Base-by-base conservation (phyloP, 352 stramenopile genomes). In the Globisporangium yorkense region DNA sequence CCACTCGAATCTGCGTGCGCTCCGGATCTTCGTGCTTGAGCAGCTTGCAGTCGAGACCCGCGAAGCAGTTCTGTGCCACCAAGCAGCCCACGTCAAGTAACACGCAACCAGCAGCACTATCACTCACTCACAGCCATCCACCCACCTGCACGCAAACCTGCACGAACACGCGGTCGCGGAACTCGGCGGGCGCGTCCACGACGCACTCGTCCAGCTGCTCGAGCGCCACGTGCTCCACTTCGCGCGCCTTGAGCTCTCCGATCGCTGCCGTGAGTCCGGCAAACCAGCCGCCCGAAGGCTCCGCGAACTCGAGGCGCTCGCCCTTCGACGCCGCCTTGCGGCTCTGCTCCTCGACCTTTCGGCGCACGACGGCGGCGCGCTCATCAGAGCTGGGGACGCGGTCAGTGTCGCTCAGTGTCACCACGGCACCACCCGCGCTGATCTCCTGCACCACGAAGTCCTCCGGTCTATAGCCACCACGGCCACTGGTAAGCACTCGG, bases 371-470 rank as follows among this genome's bases (percentile, higher is more conserved):
- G 2, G 39, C 62, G 2, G 80, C 61, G 3, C 68, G 63, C 35
- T 88, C 69, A 15, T 50, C 57, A 1, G 67, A 55, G 2, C 66
- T 76, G 2, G 77, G 78, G 12, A 88, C 4, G 9, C 59, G 67
- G 0, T 62, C 44, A 9, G 59, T 57, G 0, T 63, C 59, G 12
- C 55, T 56, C 21, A 93, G 72, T 8, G 29, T 29, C 20, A 90
- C 68, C 31, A 89, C 60, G 8, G 62, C 33, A 51, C 71, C 67
- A 12, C 70, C 51, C 7, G 59, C 44, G 54, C 67, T 74, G 62
- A 91, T 85, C 64, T 93, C 84, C 46, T 66, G 77, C 43, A 93
- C 84, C 18, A 85, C 54, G 57, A 93, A 93, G 53, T 93, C 84
- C 45, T 75, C 60, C 12, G 78, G 71, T 49, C 71, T 80, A 46